Percentiles rank a stretch among this genome's conserved stretches.
phyloP scores from a whole-genome alignment of 352 stramenopile species.

The Pythium oligandrum region DNA sequence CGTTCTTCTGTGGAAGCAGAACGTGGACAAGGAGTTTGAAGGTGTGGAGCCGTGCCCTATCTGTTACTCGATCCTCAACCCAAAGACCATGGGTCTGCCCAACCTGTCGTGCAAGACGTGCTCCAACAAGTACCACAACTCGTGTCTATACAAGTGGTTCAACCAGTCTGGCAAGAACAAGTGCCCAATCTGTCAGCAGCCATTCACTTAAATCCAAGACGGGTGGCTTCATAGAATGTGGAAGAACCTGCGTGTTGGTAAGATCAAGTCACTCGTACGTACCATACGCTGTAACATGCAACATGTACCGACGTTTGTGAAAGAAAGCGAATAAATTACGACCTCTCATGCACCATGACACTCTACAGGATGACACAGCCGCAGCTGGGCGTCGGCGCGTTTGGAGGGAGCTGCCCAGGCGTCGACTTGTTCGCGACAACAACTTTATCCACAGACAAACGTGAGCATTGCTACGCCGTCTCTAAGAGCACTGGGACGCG shows the following conservation, averaged over 20 bases:
- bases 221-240: no score
- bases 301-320: no score
- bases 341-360: no score
- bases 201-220: conserved; percentile 50
- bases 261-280: no score
- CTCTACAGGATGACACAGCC: conserved; percentile 52
- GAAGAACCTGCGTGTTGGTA: no score
- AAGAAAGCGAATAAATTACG: no score
- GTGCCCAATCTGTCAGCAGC: conserved; percentile 90
- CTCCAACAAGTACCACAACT: conserved; percentile 92
- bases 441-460: not conserved
- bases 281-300: no score
- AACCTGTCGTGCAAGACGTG: conserved; percentile 89
- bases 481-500: no score
- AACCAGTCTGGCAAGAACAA: conserved; percentile 93
- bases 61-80: conserved; percentile 91
- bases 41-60: conserved; percentile 91
- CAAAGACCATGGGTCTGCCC: conserved; percentile 86
- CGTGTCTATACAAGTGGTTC: conserved; percentile 93
- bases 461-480: no score
- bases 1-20: conserved; percentile 90
- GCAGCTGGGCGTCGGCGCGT: conserved; percentile 18
- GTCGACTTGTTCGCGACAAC: conserved; percentile 26
- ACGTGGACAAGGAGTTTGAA: conserved; percentile 91
- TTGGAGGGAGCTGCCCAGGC: conserved; percentile 7